Evolutionary conservation across 805 yeast genomes (phyloP), one percentile per base, ranked within the genome.

Genomic region (Debaryomyces castellii): DNA sequence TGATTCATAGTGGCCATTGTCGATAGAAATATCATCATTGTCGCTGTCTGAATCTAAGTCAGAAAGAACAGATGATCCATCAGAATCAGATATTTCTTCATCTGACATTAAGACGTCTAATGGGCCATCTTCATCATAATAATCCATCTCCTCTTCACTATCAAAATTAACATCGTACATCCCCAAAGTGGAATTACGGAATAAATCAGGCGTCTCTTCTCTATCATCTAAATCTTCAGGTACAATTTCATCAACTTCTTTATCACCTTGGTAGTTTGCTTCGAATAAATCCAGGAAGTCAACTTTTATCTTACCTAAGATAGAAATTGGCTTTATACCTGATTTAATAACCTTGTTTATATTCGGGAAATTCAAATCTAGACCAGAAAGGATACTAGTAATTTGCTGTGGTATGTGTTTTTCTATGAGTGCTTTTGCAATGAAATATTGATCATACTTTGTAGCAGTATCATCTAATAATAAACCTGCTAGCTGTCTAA

Each of bases 111-210:
- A 72, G 4, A 73, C 82, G 28, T 67, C 74, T 39, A 70, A 47
- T 2, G 62, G 63, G 5, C 58, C 71, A 34, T 56, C 66, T n/a
- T 58, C 67, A 14, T 63, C 68, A 34, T 61, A 64, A 39, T 58
- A 64, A 21, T 74, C 80, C 21, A 72, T 76, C 34, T 75, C 82
- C n/a, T 72, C 80, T 7, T 78, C 83, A 37, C 80, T 79, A 51
- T 81, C 85, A 28, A 79, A 76, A 42, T 85, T 94, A 33, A 87
- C 83, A 55, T 92, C 97, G 60, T 86, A 92, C 95, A 92, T 91
- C 1, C 97, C 97, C 34, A 92, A 72, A 0, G 97, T 88, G 0
- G 97, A 91, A 60, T 94, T 91, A 33, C 85, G 73, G 64, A 92
- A 82, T 57, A 91, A 71, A 60, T 91, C 91, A 0, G 96, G 90